Percentiles rank a stretch among this genome's conserved stretches.
phyloP scores from a whole-genome alignment of 805 yeast genomes.

The Dipodascopsis tothii region DNA sequence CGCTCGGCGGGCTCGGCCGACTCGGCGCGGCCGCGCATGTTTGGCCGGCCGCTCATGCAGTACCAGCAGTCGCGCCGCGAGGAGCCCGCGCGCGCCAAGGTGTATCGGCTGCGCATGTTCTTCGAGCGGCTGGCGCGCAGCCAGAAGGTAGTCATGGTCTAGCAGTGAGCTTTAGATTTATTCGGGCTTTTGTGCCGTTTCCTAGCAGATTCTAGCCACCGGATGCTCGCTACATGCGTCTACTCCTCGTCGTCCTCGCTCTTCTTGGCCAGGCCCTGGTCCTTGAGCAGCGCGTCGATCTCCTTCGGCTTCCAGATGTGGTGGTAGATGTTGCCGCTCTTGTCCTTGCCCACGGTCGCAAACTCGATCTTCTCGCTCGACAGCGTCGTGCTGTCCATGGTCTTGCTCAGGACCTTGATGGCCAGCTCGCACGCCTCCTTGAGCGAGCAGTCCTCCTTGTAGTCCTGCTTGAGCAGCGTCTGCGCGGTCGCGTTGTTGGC shows the following conservation, averaged over 20 bases:
- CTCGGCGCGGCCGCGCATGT: too few species aligned
- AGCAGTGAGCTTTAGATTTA: too few species aligned
- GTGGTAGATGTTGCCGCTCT: constrained; percentile 49
- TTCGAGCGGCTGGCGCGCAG: constrained; percentile 15
- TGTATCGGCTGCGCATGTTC: constrained; percentile 17
- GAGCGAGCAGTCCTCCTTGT: constrained; percentile 63
- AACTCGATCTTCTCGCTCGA: constrained; percentile 88
- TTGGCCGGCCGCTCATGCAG: too few species aligned
- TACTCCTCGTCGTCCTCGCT: constrained; percentile 42
- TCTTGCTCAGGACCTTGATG: constrained; percentile 82
- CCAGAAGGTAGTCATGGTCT: background rate
- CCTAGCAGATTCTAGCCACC: too few species aligned
- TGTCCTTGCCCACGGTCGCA: constrained; percentile 59
- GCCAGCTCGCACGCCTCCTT: constrained; percentile 78
- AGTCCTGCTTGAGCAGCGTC: constrained; percentile 89
- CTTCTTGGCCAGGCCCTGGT: constrained; percentile 58
- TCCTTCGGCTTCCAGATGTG: constrained; percentile 76
- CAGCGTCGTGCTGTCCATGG: constrained; percentile 81
- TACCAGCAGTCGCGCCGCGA: background rate
- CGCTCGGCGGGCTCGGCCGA: background rate
- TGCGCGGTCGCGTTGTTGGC: constrained; percentile 95
- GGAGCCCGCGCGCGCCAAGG: constrained; percentile 20
- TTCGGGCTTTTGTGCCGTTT: background rate
- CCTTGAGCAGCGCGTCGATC: constrained; percentile 64
- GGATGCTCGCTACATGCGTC: background rate